Base-by-base conservation (phyloP, 805 yeast species). In the Metschnikowia similis region DNA sequence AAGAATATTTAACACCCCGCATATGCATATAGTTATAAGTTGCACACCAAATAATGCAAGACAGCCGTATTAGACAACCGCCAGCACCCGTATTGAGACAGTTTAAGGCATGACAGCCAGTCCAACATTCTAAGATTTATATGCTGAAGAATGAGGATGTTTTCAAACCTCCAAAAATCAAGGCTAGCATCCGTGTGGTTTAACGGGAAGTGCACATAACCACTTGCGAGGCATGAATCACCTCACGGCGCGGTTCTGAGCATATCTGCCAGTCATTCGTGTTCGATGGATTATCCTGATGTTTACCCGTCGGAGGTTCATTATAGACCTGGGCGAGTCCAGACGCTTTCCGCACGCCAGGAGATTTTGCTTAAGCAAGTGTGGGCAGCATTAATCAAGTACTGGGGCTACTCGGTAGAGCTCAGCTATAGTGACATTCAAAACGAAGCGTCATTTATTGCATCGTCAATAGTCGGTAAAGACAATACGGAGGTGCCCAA, bases 371-470 rank as follows among this genome's bases (percentile, higher is more conserved):
- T 57, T 41, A 57, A 57, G 36, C 61, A 57, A 35, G 50, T 54
- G 27, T 57, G 61, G 61, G 59, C 58, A 3, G 48, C 53, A 7
- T 47, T 57, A n/a, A 41, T 57, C 34, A 48, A 40, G 35, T 49
- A 49, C 29, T 52, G 84, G 75, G 89, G 88, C 4, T 72, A 77
- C 58, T 63, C 56, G 0, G 52, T 79, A 16, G 57, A 58, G 37
- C 58, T 73, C 35, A 54, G 63, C 6, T 47, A 45, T 13, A 64
- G 59, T 8, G 76, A 71, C 45, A 45, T 72, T 31, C 51, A 54
- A 27, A 65, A 55, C 49, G 57, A 59, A 34, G 67, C 64, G 42
- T 63, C 71, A 39, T 71, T 58, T 48, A 66, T 71, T 17, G 61
- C 69, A 16, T 68, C 75, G 3, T 55, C 63, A 30, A 30, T 47